Evolutionary conservation across 1,284 basidiomycete species (phyloP).

Genomic region (Ganoderma lucidum): DNA sequence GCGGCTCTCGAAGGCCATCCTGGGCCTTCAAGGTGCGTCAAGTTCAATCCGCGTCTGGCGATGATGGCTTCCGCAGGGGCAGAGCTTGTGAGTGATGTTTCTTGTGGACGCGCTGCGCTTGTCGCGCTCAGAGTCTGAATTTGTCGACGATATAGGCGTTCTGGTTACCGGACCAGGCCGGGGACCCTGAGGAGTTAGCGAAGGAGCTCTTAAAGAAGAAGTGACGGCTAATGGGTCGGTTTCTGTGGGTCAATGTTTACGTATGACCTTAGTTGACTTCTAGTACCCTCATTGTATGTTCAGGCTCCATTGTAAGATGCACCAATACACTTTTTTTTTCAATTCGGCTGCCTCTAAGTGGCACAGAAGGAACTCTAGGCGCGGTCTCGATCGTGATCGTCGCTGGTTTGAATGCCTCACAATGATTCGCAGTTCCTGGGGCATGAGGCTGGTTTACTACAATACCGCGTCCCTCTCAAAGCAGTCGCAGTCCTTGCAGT

Average conservation of each 20-base stretch:
- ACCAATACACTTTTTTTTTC: background rate
- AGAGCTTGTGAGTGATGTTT: slow-evolving; percentile 74
- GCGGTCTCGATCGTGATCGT: background rate
- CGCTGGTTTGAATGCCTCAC: background rate
- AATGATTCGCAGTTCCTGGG: background rate
- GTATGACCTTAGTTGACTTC: slow-evolving; percentile 4
- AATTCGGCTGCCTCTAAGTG: background rate
- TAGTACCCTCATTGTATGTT: slow-evolving; percentile 1
- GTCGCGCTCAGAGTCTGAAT: background rate
- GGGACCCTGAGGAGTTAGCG: slow-evolving; percentile 57
- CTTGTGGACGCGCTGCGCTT: background rate
- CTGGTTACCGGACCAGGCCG: slow-evolving; percentile 78
- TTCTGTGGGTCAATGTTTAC: slow-evolving; percentile 19
- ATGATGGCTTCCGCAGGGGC: slow-evolving; percentile 90
- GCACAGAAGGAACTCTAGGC: background rate
- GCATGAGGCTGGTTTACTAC: background rate
- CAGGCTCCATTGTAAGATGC: slow-evolving; percentile 18
- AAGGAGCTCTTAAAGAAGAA: slow-evolving; percentile 56
- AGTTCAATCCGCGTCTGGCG: slow-evolving; percentile 87
- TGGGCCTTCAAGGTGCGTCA: slow-evolving; percentile 84
- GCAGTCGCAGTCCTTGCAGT: background rate
- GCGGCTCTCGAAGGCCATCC: slow-evolving; percentile 77
- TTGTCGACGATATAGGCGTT: slow-evolving; percentile 64
- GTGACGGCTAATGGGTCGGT: slow-evolving; percentile 7
- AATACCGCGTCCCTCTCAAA: background rate